Percentiles rank a stretch among this genome's conserved stretches.
phyloP scores from a whole-genome alignment of 2,329 filamentous ascomycete species.

The Pyrenophora graminea region DNA sequence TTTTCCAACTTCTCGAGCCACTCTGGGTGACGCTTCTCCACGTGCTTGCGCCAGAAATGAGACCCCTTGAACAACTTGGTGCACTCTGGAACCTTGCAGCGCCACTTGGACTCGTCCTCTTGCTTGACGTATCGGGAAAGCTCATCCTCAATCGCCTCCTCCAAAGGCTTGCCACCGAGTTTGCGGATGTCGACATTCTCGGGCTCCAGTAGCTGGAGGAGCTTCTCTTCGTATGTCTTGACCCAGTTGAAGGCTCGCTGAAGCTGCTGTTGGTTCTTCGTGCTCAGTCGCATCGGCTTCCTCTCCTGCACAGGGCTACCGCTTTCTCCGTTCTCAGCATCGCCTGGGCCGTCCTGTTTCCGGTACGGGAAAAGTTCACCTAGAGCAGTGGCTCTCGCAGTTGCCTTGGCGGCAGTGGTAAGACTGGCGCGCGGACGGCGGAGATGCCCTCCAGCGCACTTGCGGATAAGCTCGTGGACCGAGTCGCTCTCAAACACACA shows the following conservation, averaged over 20 bases:
- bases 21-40: constrained; percentile 91
- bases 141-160: constrained; percentile 87
- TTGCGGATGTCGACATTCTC: constrained; percentile 86
- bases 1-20: constrained; percentile 80
- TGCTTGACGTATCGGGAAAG: constrained; percentile 88
- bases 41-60: constrained; percentile 96
- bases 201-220: constrained; percentile 89
- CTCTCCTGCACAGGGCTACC: constrained; percentile 74
- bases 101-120: constrained; percentile 95
- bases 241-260: constrained; percentile 98
- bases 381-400: constrained; percentile 80
- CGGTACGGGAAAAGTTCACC: constrained; percentile 84
- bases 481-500: constrained; percentile 99
- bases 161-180: constrained; percentile 82
- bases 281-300: constrained; percentile 64
- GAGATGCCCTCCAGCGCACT: constrained; percentile 96
- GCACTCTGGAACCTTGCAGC: constrained; percentile 95
- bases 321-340: constrained; percentile 63
- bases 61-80: constrained; percentile 97
- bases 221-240: constrained; percentile 96
- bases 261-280: constrained; percentile 87
- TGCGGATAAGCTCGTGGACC: constrained; percentile 90
- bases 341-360: constrained; percentile 69
- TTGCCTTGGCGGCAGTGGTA: constrained; percentile 78
- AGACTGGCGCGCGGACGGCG: constrained; percentile 86